phyloP scores from a whole-genome alignment of 2,329 filamentous ascomycete genomes.

The Elsinoe ampelina region DNA sequence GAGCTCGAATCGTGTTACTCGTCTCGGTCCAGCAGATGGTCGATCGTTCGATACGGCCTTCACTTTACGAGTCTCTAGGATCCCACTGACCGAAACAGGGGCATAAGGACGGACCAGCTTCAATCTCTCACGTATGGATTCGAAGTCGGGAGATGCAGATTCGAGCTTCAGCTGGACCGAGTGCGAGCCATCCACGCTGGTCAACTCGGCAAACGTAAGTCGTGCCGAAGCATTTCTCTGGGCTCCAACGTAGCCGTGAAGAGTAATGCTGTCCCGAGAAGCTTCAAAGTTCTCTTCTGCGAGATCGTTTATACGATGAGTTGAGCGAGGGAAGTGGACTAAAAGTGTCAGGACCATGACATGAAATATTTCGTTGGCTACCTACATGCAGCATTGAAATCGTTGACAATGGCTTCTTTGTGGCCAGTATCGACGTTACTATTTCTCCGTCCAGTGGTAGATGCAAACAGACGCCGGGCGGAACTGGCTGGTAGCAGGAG shows the following conservation, averaged over 20 bases:
- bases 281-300: slow-evolving; percentile 18
- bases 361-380: not conserved
- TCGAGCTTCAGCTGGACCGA: slow-evolving; percentile 21
- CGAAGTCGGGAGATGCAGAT: not conserved
- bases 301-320: slow-evolving; percentile 28
- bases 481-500: not conserved
- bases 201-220: slow-evolving; percentile 59
- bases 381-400: slow-evolving; percentile 22
- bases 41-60: slow-evolving; percentile 15
- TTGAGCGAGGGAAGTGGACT: slow-evolving; percentile 41
- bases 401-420: slow-evolving; percentile 14
- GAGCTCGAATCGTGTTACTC: slow-evolving; percentile 46
- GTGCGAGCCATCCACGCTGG: slow-evolving; percentile 33
- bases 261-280: slow-evolving; percentile 35
- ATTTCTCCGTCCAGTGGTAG: not conserved
- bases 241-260: slow-evolving; percentile 65
- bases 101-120: slow-evolving; percentile 41
- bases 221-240: slow-evolving; percentile 58
- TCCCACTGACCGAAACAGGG: slow-evolving; percentile 46
- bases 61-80: slow-evolving; percentile 34
- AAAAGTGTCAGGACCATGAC: not conserved
- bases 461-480: not conserved
- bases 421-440: not conserved
- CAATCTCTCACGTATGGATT: slow-evolving; percentile 24
- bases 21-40: slow-evolving; percentile 24